phyloP scores from a whole-genome alignment of 2,329 filamentous ascomycete genomes.

The Colletotrichum tanaceti region DNA sequence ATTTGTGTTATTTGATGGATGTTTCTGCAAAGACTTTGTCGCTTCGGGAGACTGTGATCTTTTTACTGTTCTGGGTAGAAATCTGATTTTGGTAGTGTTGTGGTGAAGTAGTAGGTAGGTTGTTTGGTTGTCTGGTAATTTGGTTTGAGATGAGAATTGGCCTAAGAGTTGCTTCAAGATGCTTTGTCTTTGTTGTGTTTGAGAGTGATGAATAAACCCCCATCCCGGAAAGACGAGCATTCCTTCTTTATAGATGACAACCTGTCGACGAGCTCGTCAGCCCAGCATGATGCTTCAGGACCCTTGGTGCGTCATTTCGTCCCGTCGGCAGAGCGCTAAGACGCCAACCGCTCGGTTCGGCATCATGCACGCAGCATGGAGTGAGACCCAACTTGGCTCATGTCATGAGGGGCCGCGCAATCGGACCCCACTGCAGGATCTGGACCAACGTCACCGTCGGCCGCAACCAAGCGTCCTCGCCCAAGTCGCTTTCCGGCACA shows the following conservation, averaged over 20 bases:
- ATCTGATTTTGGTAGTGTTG: background rate
- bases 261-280: background rate
- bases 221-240: background rate
- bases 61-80: background rate
- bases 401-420: conserved; percentile 38
- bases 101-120: background rate
- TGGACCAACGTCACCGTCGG: conserved; percentile 32
- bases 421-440: conserved; percentile 19
- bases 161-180: background rate
- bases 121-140: background rate
- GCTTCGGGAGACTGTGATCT: background rate
- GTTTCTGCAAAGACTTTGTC: no score
- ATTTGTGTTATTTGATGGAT: background rate
- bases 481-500: conserved; percentile 19
- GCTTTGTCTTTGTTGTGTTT: background rate
- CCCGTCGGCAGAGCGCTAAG: conserved; percentile 26
- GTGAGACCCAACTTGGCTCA: conserved; percentile 24
- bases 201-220: background rate
- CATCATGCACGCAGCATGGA: conserved; percentile 21
- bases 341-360: conserved; percentile 19
- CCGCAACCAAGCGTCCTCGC: background rate
- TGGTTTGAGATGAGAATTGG: background rate
- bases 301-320: conserved; percentile 35
- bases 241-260: background rate
- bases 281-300: conserved; percentile 19